A percentile compares a stretch with the other conserved stretches of the same genome.
These are phyloP conservation scores for Amyloporia xantha DNA, from an alignment of 768 basidiomycete species.

Conservation along the genomic window DNA sequence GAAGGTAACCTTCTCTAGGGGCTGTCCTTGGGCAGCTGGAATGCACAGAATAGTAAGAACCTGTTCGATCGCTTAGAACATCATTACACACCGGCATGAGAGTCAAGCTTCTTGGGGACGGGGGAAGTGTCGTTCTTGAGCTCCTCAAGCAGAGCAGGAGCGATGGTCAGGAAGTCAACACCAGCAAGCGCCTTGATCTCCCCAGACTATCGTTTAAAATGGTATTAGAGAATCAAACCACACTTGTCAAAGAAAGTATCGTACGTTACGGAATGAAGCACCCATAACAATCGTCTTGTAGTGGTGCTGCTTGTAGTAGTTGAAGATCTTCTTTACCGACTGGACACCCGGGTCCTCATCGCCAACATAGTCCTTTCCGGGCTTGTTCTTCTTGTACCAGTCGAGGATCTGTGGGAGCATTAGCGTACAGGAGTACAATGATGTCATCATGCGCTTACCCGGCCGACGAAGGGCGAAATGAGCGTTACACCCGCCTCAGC, in stretches of 20 bases:
- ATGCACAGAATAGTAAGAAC: too few species aligned
- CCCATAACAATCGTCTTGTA: constrained; percentile 99
- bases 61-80: too few species aligned
- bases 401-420: constrained; percentile 73
- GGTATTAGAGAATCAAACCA: neutral
- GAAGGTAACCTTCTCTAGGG: constrained; percentile 74
- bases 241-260: constrained; percentile 22
- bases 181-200: constrained; percentile 96
- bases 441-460: constrained; percentile 46
- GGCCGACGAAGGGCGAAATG: constrained; percentile 99
- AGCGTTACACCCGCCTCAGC: constrained; percentile 97
- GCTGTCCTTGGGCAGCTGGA: constrained; percentile 47
- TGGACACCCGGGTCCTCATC: constrained; percentile 93
- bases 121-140: constrained; percentile 72
- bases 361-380: constrained; percentile 83
- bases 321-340: constrained; percentile 95
- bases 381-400: constrained; percentile 90
- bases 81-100: constrained; percentile 44
- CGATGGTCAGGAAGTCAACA: constrained; percentile 96
- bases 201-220: constrained; percentile 44
- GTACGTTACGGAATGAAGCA: constrained; percentile 96
- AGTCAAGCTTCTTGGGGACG: constrained; percentile 82
- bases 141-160: constrained; percentile 86
- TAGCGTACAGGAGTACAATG: constrained; percentile 11
- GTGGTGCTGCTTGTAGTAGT: constrained; percentile 98